A percentile compares a stretch with the other conserved stretches of the same genome.
Conservation (phyloP, 345 rosid genomes). For the Ceriops tagal region DNA sequence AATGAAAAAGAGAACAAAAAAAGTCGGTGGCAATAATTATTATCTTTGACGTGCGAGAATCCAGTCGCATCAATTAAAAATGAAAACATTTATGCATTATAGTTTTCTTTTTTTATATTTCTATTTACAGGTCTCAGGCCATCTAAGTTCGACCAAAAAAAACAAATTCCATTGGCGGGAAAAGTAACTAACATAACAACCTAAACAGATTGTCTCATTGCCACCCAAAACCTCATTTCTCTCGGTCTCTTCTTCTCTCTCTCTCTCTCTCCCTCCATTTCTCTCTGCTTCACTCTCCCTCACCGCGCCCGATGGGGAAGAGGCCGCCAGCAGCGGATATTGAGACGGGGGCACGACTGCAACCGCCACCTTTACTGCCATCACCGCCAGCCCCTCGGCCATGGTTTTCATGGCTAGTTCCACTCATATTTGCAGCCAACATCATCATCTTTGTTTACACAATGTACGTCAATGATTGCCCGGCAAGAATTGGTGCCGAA, state of each 20-base stretch:
- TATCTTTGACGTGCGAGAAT: too few relatives aligned
- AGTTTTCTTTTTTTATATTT: too few relatives aligned
- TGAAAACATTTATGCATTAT: too few relatives aligned
- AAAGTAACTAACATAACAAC: constrained; percentile 32
- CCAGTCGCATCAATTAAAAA: too few relatives aligned
- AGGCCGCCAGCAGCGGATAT: constrained; percentile 29
- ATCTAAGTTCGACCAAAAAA: neutral
- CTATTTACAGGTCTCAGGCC: too few relatives aligned
- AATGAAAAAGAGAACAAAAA: too few relatives aligned
- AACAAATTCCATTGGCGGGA: constrained; percentile 4
- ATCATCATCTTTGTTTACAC: constrained; percentile 39
- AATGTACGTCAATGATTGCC: constrained; percentile 75
- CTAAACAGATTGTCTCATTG: constrained; percentile 21
- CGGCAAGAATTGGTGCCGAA: constrained; percentile 30
- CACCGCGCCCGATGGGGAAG: constrained; percentile 36
- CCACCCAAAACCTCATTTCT: constrained; percentile 24
- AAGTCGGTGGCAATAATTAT: too few relatives aligned
- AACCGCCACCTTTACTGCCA: constrained; percentile 18
- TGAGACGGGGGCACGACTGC: constrained; percentile 21
- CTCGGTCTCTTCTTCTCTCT: neutral
- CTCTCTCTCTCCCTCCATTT: neutral
- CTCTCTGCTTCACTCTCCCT: constrained; percentile 7
- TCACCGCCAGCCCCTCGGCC: constrained; percentile 40
- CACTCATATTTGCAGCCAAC: constrained; percentile 48
- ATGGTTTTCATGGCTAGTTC: constrained; percentile 71